A percentile compares a stretch with the other conserved stretches of the same genome.
Evolutionary conservation across 305 asterid genomes (phyloP).

Genomic region (Coffea humblotiana): DNA sequence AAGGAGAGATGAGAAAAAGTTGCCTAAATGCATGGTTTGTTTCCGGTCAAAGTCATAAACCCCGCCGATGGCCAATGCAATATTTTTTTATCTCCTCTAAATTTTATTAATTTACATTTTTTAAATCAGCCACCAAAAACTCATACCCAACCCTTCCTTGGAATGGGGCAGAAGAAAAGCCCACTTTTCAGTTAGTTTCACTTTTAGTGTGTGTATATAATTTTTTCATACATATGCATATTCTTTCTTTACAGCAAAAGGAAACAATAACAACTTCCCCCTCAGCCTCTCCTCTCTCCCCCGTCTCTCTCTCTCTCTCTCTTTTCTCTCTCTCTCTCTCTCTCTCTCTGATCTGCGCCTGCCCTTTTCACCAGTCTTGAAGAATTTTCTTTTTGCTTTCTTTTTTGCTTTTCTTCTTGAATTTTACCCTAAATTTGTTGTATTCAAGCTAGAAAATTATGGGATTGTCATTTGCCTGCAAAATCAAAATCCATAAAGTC

Average conservation of each 20-base stretch:
- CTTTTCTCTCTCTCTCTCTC: neutral
- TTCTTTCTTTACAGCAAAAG: conserved; percentile 19
- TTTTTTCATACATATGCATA: conserved; percentile 1
- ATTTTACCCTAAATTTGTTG: neutral
- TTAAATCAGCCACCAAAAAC: conserved; percentile 23
- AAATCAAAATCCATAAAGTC: conserved; percentile 22
- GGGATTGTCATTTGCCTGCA: conserved; percentile 27
- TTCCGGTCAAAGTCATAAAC: conserved; percentile 46
- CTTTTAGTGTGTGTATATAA: neutral
- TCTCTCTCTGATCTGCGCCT: conserved; percentile 24
- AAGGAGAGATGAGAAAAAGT: conserved; percentile 43
- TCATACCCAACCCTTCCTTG: conserved; percentile 32
- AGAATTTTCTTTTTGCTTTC: neutral
- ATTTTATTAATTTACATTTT: neutral
- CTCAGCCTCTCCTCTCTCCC: neutral
- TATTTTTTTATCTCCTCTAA: neutral
- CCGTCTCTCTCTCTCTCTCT: conserved; percentile 11
- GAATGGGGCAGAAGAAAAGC: neutral
- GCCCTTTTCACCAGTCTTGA: conserved; percentile 19
- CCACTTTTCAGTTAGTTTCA: neutral
- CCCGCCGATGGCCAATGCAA: conserved; percentile 21
- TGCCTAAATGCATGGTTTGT: conserved; percentile 50
- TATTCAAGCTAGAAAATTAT: conserved; percentile 13
- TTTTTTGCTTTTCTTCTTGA: neutral
- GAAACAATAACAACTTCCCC: conserved; percentile 6